Evolutionary conservation across 441 rosid species (phyloP).

Genomic region (Jatropha podagrica): DNA sequence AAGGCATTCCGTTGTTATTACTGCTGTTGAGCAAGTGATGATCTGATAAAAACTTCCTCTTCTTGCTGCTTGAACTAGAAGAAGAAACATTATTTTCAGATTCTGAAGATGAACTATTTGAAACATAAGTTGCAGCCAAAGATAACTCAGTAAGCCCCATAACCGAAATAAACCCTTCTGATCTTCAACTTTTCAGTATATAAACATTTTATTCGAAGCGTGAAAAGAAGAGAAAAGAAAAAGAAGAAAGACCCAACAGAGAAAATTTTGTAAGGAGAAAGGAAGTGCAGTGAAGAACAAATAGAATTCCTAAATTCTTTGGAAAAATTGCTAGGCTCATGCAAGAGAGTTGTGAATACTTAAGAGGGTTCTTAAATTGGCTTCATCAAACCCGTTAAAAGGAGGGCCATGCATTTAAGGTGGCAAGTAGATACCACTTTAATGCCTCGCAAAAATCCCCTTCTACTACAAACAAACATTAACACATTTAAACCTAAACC

Average conservation of each 20-base stretch:
- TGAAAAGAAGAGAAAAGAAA: not conserved
- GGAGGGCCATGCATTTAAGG: conserved; percentile 53
- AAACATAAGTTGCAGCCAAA: conserved; percentile 32
- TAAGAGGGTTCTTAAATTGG: conserved; percentile 40
- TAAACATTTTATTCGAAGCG: no score
- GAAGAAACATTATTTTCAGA: conserved; percentile 22
- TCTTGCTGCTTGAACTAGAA: conserved; percentile 20
- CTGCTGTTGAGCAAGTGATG: not conserved
- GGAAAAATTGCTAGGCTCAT: conserved; percentile 5
- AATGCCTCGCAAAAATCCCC: conserved; percentile 36
- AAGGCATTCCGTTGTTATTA: not conserved
- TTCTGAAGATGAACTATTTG: conserved; percentile 32
- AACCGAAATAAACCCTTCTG: not conserved
- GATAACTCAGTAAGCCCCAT: conserved; percentile 52
- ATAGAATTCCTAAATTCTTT: no score
- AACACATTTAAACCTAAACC: conserved; percentile 33
- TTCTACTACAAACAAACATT: conserved; percentile 10
- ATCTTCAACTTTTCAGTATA: no score
- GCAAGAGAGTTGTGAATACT: conserved; percentile 23
- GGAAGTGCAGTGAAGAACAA: no score
- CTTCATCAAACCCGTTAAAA: conserved; percentile 41
- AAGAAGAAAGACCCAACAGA: not conserved
- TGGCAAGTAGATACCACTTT: conserved; percentile 49
- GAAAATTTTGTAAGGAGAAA: not conserved
- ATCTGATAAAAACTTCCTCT: conserved; percentile 38